Percentiles rank a stretch among this genome's conserved stretches.
Evolutionary conservation across 352 stramenopile genomes (phyloP).

Genomic region (Saprolegnia diclina): DNA sequence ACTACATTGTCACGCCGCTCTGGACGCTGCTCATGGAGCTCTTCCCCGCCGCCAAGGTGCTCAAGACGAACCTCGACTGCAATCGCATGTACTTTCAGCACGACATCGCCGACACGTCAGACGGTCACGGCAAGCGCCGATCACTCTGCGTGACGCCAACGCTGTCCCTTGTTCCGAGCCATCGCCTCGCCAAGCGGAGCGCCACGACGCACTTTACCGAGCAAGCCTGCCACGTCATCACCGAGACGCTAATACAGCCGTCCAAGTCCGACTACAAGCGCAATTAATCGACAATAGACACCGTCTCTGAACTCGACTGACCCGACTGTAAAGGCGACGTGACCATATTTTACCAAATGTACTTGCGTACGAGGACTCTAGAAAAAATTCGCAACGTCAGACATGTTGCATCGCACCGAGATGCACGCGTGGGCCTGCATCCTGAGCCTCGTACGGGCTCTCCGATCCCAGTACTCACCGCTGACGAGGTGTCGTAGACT

Average conservation of each 20-base stretch:
- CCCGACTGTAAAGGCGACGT: too few species aligned
- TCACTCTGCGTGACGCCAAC: background rate
- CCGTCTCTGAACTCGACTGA: too few species aligned
- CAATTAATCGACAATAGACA: too few species aligned
- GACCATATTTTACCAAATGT: too few species aligned
- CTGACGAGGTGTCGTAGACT: too few species aligned
- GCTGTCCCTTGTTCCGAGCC: background rate
- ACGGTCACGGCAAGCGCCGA: background rate
- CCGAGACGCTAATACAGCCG: background rate
- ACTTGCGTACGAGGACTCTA: too few species aligned
- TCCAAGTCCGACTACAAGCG: too few species aligned
- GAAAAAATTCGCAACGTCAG: too few species aligned
- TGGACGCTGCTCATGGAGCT: constrained; percentile 59
- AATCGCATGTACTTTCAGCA: constrained; percentile 27
- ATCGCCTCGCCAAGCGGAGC: background rate
- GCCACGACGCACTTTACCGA: constrained; percentile 1
- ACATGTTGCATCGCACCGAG: too few species aligned
- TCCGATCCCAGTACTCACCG: too few species aligned
- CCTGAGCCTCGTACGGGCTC: too few species aligned
- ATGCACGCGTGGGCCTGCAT: too few species aligned
- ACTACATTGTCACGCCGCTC: constrained; percentile 72
- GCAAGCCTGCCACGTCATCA: background rate
- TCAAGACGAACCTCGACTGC: constrained; percentile 23
- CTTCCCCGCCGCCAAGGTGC: constrained; percentile 40
- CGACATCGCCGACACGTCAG: constrained; percentile 6